A percentile compares a stretch with the other conserved stretches of the same genome.
Conservation (phyloP, 768 basidiomycete species). For the Tylopilus subfusipes region DNA sequence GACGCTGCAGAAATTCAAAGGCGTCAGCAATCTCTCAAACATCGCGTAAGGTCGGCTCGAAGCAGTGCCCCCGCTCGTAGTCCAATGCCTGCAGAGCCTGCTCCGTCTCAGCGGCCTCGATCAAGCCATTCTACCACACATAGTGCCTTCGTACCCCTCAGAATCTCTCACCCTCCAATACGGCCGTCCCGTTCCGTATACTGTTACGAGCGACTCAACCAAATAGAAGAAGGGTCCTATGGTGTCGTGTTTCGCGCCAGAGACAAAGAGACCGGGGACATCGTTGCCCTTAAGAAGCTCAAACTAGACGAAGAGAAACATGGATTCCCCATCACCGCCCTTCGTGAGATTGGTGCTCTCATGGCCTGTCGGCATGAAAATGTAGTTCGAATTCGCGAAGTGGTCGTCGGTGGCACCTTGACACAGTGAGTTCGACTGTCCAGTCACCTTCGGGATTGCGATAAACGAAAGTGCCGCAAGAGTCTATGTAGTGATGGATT, state of each 20-base stretch:
- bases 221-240: constrained; percentile 98
- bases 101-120: constrained; percentile 18
- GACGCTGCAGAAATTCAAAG: constrained; percentile 36
- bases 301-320: constrained; percentile 99
- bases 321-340: constrained; percentile 95
- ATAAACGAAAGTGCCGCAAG: constrained; percentile 40
- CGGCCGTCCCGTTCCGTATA: constrained; percentile 90
- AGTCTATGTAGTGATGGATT: constrained; percentile 99
- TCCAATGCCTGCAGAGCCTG: constrained; percentile 12
- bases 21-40: constrained; percentile 46
- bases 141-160: constrained; percentile 71
- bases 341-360: constrained; percentile 93
- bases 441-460: constrained; percentile 1
- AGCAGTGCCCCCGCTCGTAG: constrained; percentile 12
- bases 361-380: constrained; percentile 95
- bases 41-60: constrained; percentile 44
- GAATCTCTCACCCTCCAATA: constrained; percentile 75
- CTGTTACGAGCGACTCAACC: constrained; percentile 90
- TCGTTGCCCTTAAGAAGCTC: constrained; percentile 95
- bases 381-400: constrained; percentile 94
- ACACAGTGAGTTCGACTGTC: constrained; percentile 79
- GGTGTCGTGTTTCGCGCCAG: constrained; percentile 96
- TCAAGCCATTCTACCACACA: constrained; percentile 32
- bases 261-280: constrained; percentile 92
- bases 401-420: constrained; percentile 96